Percentiles rank a stretch among this genome's conserved stretches.
Conservation (phyloP, 306 rosid species). For the Cucumis sativus region DNA sequence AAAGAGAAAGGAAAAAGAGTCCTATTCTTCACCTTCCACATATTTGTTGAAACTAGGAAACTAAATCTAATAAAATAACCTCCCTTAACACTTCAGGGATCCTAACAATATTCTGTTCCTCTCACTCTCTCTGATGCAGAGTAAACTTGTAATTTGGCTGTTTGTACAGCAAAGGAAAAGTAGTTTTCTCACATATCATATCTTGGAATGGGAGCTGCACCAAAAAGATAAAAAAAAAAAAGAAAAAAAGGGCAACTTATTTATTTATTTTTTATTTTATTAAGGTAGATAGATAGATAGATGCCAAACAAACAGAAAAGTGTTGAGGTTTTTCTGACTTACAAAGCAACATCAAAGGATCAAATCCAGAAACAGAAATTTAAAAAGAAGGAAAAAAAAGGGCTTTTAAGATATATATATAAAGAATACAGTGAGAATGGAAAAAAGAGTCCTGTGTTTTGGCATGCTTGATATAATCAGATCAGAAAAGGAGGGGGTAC, state of each 20-base stretch:
- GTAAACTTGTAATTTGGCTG: background rate
- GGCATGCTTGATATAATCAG: too few relatives aligned
- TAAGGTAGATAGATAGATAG: background rate
- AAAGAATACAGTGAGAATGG: too few relatives aligned
- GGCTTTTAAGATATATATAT: too few relatives aligned
- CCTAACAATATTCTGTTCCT: too few relatives aligned
- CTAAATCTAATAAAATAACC: too few relatives aligned
- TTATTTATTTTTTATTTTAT: background rate
- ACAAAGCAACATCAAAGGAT: background rate
- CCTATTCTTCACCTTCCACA: too few relatives aligned
- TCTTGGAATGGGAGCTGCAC: background rate
- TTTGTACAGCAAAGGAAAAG: background rate
- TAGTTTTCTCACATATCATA: background rate
- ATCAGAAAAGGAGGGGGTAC: too few relatives aligned
- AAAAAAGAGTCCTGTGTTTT: too few relatives aligned
- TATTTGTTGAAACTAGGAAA: too few relatives aligned
- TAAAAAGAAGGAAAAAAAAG: background rate
- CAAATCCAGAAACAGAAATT: background rate
- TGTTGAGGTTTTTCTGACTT: background rate
- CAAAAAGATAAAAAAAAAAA: too few relatives aligned
- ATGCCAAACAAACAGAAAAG: constrained; percentile 6
- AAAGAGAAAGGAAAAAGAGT: too few relatives aligned
- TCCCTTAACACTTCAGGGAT: too few relatives aligned
- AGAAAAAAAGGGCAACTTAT: background rate
- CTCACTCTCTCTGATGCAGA: background rate